These are phyloP conservation scores for Guillardia theta DNA, from an alignment of 78 protist species.

Conservation along the genomic window DNA sequence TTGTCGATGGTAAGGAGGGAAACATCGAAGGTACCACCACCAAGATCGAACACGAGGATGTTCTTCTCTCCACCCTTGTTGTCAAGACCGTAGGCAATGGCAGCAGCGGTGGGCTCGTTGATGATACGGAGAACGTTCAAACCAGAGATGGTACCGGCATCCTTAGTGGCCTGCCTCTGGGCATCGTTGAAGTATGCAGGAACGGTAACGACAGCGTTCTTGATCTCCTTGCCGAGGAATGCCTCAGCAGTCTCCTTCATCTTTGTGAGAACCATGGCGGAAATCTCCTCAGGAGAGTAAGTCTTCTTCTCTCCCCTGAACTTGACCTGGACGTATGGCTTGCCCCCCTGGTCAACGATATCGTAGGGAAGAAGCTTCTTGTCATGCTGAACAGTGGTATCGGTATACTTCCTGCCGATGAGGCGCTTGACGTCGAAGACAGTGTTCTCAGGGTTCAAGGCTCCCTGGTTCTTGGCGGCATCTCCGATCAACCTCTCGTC, in stretches of 20 bases:
- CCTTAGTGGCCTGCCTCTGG: slow-evolving; percentile 53
- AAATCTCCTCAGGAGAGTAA: slow-evolving; percentile 92
- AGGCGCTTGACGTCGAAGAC: slow-evolving; percentile 96
- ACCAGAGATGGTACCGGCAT: slow-evolving; percentile 39
- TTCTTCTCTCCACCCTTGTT: slow-evolving; percentile 79
- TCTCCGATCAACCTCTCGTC: slow-evolving; percentile 79
- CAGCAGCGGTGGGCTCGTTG: slow-evolving; percentile 99
- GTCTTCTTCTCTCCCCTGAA: slow-evolving; percentile 58
- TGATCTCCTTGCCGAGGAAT: slow-evolving; percentile 85
- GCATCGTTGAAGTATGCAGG: slow-evolving; percentile 96
- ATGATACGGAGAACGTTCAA: slow-evolving; percentile 90
- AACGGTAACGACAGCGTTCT: slow-evolving; percentile 72
- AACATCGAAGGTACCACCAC: slow-evolving; percentile 98
- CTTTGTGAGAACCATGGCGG: slow-evolving; percentile 94
- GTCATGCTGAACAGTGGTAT: slow-evolving; percentile 88
- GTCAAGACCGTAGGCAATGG: slow-evolving; percentile 93
- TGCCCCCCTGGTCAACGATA: slow-evolving; percentile 58
- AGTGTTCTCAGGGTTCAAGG: slow-evolving; percentile 95
- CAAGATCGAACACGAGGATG: slow-evolving; percentile 98
- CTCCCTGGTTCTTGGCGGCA: slow-evolving; percentile 81
- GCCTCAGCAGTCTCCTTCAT: slow-evolving; percentile 94
- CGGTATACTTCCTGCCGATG: slow-evolving; percentile 90
- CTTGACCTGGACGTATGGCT: slow-evolving; percentile 63
- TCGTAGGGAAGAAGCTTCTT: slow-evolving; percentile 64
- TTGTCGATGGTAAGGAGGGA: slow-evolving; percentile 92